Evolutionary conservation across 1,139 yeast species (phyloP).

Genomic region (Zygoascus meyerae): DNA sequence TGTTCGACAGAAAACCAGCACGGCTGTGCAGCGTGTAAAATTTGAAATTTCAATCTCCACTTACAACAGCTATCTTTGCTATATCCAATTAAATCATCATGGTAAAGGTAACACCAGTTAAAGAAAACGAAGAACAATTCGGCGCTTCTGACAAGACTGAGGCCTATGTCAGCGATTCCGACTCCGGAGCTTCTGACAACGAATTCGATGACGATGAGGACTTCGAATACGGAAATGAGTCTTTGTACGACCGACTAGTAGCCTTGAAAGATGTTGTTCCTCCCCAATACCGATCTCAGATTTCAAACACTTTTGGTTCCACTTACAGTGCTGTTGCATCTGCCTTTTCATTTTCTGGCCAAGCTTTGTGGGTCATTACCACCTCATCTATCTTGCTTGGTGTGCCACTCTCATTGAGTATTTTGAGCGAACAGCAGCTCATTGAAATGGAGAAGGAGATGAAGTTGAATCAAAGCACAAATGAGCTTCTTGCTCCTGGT

Average conservation of each 20-base stretch:
- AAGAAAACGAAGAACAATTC: constrained; percentile 31
- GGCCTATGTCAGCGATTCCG: constrained; percentile 31
- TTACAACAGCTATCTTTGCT: too few relatives aligned
- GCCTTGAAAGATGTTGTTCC: constrained; percentile 91
- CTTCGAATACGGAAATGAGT: constrained; percentile 75
- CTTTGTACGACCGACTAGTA: constrained; percentile 75
- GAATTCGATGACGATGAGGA: constrained; percentile 64
- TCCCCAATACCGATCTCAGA: constrained; percentile 68
- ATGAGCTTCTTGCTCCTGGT: constrained; percentile 76
- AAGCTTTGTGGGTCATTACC: constrained; percentile 76
- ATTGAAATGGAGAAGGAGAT: constrained; percentile 92
- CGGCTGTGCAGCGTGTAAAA: too few relatives aligned
- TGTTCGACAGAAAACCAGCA: too few relatives aligned
- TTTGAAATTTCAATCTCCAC: too few relatives aligned
- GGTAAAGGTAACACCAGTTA: constrained; percentile 69
- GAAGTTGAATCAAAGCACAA: constrained; percentile 79
- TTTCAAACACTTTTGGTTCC: constrained; percentile 27
- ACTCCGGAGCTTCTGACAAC: constrained; percentile 39
- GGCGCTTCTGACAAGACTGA: constrained; percentile 30
- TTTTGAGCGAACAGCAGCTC: constrained; percentile 87
- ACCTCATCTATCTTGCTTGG: constrained; percentile 83
- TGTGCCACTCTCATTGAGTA: constrained; percentile 85
- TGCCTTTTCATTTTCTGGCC: constrained; percentile 56
- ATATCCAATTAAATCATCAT: constrained; percentile 30
- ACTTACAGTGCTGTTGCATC: constrained; percentile 34